These are phyloP conservation scores for Suillus variegatus DNA, from an alignment of 768 basidiomycete genomes.

Conservation along the genomic window DNA sequence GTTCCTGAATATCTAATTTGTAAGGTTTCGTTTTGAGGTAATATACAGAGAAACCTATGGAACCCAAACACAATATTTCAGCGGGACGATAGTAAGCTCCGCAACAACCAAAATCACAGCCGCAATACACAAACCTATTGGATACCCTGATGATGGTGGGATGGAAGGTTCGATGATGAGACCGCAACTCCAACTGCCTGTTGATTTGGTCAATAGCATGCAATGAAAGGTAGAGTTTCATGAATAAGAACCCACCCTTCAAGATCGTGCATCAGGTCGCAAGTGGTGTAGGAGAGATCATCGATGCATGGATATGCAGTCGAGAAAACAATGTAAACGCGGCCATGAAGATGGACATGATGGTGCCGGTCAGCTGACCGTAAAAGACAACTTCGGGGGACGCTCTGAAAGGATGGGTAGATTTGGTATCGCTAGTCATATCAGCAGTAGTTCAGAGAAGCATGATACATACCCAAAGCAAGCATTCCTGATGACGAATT, in stretches of 20 bases:
- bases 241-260: slow-evolving; percentile 15
- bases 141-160: slow-evolving; percentile 56
- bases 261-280: slow-evolving; percentile 27
- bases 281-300: slow-evolving; percentile 14
- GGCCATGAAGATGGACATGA: slow-evolving; percentile 61
- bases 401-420: slow-evolving; percentile 64
- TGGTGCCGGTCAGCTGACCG: slow-evolving; percentile 57
- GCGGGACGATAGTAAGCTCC: slow-evolving; percentile 30
- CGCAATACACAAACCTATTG: slow-evolving; percentile 51
- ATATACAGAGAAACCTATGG: slow-evolving; percentile 15
- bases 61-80: slow-evolving; percentile 20
- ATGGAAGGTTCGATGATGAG: slow-evolving; percentile 35
- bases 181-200: slow-evolving; percentile 22
- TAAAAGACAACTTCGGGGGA: slow-evolving; percentile 66
- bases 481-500: slow-evolving; percentile 29
- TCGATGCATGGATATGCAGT: slow-evolving; percentile 62
- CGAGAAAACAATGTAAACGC: slow-evolving; percentile 62
- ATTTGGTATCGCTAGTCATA: slow-evolving; percentile 70
- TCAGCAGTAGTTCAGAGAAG: slow-evolving; percentile 34
- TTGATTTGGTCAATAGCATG: not conserved
- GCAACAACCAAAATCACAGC: slow-evolving; percentile 46
- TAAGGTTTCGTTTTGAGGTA: not conserved
- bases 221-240: not conserved
- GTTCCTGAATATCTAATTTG: slow-evolving; percentile 14
- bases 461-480: slow-evolving; percentile 16